These are phyloP conservation scores for Thalia dealbata DNA, from an alignment of 176 grass and related monocot genomes.

Conservation along the genomic window DNA sequence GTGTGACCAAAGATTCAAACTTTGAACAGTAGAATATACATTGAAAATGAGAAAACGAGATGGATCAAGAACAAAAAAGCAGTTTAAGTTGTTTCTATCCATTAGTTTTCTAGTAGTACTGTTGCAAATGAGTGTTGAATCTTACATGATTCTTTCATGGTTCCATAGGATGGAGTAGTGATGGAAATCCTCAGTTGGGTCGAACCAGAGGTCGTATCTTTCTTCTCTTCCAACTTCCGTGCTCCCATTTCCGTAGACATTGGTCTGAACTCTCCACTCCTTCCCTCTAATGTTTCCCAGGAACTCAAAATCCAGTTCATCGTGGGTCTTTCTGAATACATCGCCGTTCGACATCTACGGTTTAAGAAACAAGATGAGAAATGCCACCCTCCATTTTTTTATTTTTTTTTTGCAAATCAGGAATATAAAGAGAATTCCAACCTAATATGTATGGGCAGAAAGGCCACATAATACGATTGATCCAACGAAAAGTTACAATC, in stretches of 20 bases:
- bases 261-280: conserved; percentile 20
- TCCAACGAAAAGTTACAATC: neutral
- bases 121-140: neutral
- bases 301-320: conserved; percentile 19
- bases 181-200: conserved; percentile 12
- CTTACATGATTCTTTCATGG: conserved; percentile 13
- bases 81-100: no score
- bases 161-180: conserved; percentile 13
- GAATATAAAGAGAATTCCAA: neutral
- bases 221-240: conserved; percentile 17
- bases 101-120: no score
- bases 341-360: conserved; percentile 13
- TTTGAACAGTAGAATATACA: no score
- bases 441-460: no score
- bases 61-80: no score
- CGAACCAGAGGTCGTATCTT: conserved; percentile 17
- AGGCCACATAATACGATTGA: no score
- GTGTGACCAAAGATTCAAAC: no score
- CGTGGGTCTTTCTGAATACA: conserved; percentile 7
- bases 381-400: no score
- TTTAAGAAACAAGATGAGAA: neutral
- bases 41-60: no score
- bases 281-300: conserved; percentile 12
- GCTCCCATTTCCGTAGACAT: conserved; percentile 14
- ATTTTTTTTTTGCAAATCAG: no score